Evolutionary conservation across 2,329 filamentous ascomycete species (phyloP), one percentile per base, ranked within the genome.

Genomic region (Atkinsonella hypoxylon): DNA sequence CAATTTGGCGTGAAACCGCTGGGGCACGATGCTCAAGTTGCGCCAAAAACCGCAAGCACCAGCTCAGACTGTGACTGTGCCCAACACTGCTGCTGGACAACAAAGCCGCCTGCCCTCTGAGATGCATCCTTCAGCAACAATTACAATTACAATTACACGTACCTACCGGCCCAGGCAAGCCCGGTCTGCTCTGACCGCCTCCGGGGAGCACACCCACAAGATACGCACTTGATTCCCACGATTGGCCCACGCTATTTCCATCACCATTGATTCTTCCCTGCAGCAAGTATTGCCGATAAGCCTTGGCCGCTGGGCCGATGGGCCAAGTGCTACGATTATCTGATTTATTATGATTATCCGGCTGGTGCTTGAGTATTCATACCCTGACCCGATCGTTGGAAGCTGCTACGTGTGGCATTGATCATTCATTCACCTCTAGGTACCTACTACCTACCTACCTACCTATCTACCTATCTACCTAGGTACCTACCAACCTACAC

Each of bases 151-250:
- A n/a, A n/a, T n/a, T n/a, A n/a, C n/a, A n/a, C n/a, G n/a, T n/a
- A 18, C 30, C 30, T 6, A 4, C 22, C 22, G 5, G 20, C 20
- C 20, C 20, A 22, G 20, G 20, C 20, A 22, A 5, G 20, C 2
- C 20, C 20, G 20, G 44, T 36, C 7, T 18, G 36, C 13, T 47
- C 38, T 52, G 50, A 52, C 50, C 50, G 50, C 50, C 42, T 52
- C 46, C n/a, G 15, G 45, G n/a, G 31, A 46, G 20, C 31, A 44
- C 48, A n/a, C 41, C 45, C 44, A 51, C 39, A 26, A 38, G 38
- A 38, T 39, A 42, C 46, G 22, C 31, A 17, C 15, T n/a, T 6
- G 49, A 10, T 22, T 22, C 39, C 26, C 20, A 18, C 31, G 20
- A 17, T 32, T 47, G 45, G 45, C 13, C 15, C 10, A 15, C n/a